Percentiles rank a stretch among this genome's conserved stretches.
phyloP scores from a whole-genome alignment of 306 rosid species.

The Coriaria nepalensis region DNA sequence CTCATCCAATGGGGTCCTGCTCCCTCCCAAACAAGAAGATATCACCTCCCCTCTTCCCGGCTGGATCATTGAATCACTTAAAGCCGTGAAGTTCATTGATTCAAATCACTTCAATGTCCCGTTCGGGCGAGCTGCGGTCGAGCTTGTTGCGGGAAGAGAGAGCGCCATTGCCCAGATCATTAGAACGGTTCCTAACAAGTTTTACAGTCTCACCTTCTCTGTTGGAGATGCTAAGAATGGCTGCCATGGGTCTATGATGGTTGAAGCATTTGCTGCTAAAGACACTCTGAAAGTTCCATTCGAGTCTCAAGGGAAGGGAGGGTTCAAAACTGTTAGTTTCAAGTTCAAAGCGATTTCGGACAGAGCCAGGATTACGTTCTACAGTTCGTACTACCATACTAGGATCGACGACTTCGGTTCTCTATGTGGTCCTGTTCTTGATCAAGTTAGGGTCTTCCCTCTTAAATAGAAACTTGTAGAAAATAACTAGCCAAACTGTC shows the following conservation, averaged over 20 bases:
- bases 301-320: slow-evolving; percentile 64
- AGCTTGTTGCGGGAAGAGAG: slow-evolving; percentile 89
- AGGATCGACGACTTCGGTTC: slow-evolving; percentile 64
- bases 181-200: slow-evolving; percentile 44
- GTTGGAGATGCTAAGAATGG: slow-evolving; percentile 85
- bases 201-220: slow-evolving; percentile 49
- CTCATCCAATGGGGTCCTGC: slow-evolving; percentile 70
- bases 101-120: slow-evolving; percentile 52
- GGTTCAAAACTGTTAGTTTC: slow-evolving; percentile 38
- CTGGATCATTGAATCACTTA: slow-evolving; percentile 88
- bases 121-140: slow-evolving; percentile 52
- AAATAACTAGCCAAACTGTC: too few relatives aligned
- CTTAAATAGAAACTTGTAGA: slow-evolving; percentile 14
- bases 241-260: slow-evolving; percentile 88
- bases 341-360: slow-evolving; percentile 47
- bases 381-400: slow-evolving; percentile 80
- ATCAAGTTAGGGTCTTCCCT: slow-evolving; percentile 48
- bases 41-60: slow-evolving; percentile 76
- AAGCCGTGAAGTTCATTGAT: slow-evolving; percentile 72
- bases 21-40: slow-evolving; percentile 84
- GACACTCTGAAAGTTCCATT: slow-evolving; percentile 66
- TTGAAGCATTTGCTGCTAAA: slow-evolving; percentile 80
- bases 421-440: slow-evolving; percentile 88
- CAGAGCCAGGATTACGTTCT: slow-evolving; percentile 83
- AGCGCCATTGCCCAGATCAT: slow-evolving; percentile 78